phyloP scores from a whole-genome alignment of 2,329 filamentous ascomycete species.

The Alternaria dauci region DNA sequence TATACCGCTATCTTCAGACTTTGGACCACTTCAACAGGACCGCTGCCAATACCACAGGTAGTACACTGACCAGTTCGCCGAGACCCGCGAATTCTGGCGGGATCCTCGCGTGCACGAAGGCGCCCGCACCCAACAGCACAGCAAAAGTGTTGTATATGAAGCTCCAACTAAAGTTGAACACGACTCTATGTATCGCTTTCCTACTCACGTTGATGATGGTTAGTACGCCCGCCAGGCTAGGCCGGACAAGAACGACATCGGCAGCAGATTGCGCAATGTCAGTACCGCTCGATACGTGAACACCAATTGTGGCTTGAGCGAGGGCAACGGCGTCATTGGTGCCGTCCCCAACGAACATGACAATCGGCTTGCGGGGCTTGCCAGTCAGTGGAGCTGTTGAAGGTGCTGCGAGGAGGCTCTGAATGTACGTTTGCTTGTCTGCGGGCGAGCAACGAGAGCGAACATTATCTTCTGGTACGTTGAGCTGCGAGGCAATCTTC shows the following conservation, averaged over 20 bases:
- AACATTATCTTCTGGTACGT: constrained; percentile 52
- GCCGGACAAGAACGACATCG: constrained; percentile 72
- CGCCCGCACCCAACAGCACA: constrained; percentile 69
- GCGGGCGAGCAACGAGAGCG: constrained; percentile 60
- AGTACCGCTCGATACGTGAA: constrained; percentile 67
- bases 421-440: constrained; percentile 64
- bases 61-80: constrained; percentile 76
- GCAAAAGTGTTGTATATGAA: constrained; percentile 76
- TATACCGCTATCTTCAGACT: constrained; percentile 12
- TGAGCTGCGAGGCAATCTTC: constrained; percentile 50
- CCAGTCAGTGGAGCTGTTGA: background rate
- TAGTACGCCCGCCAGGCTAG: constrained; percentile 57
- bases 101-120: constrained; percentile 62
- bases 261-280: constrained; percentile 73
- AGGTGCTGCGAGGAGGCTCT: constrained; percentile 29
- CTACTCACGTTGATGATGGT: constrained; percentile 63
- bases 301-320: constrained; percentile 73
- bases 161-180: constrained; percentile 76
- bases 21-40: constrained; percentile 54
- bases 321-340: constrained; percentile 83
- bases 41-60: constrained; percentile 71
- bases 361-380: constrained; percentile 41
- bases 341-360: constrained; percentile 79
- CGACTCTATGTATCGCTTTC: constrained; percentile 52
- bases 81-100: constrained; percentile 73